phyloP scores from a whole-genome alignment of 805 yeast genomes.

The Kodamaea kakaduensis region DNA sequence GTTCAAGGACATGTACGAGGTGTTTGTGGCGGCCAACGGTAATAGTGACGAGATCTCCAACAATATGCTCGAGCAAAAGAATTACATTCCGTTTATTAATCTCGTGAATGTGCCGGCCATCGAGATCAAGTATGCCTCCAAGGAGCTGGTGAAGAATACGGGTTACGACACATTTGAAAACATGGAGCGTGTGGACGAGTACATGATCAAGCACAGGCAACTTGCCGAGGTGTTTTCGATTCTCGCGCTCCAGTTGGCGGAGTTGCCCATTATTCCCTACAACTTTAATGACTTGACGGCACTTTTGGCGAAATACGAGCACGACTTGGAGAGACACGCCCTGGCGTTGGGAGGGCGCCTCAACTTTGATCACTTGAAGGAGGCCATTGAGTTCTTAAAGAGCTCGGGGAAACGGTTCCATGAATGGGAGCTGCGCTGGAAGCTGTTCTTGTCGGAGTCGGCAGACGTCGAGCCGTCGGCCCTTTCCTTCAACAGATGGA shows the following conservation, averaged over 20 bases:
- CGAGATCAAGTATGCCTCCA: conserved; percentile 49
- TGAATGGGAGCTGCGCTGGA: conserved; percentile 64
- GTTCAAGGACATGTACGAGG: conserved; percentile 11
- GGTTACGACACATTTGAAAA: conserved; percentile 63
- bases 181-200: conserved; percentile 53
- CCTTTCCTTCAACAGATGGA: conserved; percentile 68
- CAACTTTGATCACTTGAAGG: conserved; percentile 21
- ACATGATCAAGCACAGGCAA: conserved; percentile 51
- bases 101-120: conserved; percentile 67
- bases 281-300: conserved; percentile 47
- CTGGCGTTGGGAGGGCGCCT: conserved; percentile 17
- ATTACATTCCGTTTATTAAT: conserved; percentile 64
- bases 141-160: conserved; percentile 47
- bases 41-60: conserved; percentile 25
- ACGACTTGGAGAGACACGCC: conserved; percentile 45
- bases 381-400: conserved; percentile 22
- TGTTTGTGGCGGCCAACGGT: conserved; percentile 15
- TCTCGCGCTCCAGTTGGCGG: conserved; percentile 56
- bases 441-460: conserved; percentile 30
- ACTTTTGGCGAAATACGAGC: conserved; percentile 39
- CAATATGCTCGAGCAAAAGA: conserved; percentile 46
- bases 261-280: conserved; percentile 73
- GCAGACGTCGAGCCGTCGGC: conserved; percentile 70
- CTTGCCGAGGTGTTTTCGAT: conserved; percentile 54
- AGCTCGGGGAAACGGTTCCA: conserved; percentile 43